A percentile compares a stretch with the other conserved stretches of the same genome.
Evolutionary conservation across 2,329 filamentous ascomycete genomes (phyloP).

Genomic region (Diplocarpon rosae): DNA sequence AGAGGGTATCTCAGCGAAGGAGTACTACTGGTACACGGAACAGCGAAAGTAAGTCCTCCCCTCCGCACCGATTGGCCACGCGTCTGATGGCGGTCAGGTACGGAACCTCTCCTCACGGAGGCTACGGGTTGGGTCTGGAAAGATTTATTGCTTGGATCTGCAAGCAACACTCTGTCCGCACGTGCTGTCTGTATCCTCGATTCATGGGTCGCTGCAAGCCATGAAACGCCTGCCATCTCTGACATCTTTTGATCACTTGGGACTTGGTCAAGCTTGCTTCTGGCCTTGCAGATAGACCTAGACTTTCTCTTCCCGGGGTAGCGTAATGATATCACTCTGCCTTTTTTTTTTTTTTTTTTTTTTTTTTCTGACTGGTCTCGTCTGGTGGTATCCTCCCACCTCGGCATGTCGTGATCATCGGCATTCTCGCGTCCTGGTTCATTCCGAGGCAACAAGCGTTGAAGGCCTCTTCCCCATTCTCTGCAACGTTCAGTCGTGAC

Average conservation of each 20-base stretch:
- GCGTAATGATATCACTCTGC: background rate
- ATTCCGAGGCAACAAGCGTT: too few species aligned
- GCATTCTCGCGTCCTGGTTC: background rate
- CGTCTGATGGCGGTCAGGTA: slow-evolving; percentile 47
- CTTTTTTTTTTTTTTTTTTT: too few species aligned
- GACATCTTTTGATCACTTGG: background rate
- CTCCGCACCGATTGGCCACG: background rate
- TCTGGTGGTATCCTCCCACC: background rate
- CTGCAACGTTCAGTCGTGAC: background rate
- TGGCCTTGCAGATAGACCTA: slow-evolving; percentile 3
- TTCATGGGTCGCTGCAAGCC: slow-evolving; percentile 76
- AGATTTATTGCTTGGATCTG: slow-evolving; percentile 56
- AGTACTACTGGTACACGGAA: slow-evolving; percentile 96
- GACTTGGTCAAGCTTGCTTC: background rate
- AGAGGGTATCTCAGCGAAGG: slow-evolving; percentile 71
- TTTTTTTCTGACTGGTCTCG: too few species aligned
- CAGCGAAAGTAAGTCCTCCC: slow-evolving; percentile 70
- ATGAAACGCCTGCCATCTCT: slow-evolving; percentile 30
- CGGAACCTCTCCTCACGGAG: slow-evolving; percentile 68
- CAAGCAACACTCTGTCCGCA: slow-evolving; percentile 53
- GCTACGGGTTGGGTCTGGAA: slow-evolving; percentile 88
- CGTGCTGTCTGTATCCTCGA: slow-evolving; percentile 64
- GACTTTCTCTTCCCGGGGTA: slow-evolving; percentile 3
- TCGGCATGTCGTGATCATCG: background rate
- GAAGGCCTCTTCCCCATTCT: background rate